Percentiles rank a stretch among this genome's conserved stretches.
phyloP scores from a whole-genome alignment of 1,139 yeast species.

The Protomyces gravidus region DNA sequence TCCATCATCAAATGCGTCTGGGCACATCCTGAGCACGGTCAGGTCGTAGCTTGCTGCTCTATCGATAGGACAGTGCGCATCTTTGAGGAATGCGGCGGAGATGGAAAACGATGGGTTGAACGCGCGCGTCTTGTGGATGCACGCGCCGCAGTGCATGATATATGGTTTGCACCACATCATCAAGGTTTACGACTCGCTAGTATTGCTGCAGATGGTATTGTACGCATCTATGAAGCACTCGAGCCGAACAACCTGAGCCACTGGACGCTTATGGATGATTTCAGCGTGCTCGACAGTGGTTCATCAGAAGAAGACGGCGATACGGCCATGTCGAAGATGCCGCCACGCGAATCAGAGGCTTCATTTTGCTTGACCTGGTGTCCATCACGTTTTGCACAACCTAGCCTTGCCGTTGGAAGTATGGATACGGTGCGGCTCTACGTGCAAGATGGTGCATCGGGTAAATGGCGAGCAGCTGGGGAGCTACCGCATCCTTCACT shows the following conservation, averaged over 20 bases:
- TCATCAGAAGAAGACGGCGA: not conserved
- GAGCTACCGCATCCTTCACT: slow-evolving; percentile 68
- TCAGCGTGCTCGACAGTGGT: slow-evolving; percentile 35
- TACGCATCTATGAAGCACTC: slow-evolving; percentile 79
- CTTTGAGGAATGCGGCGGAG: slow-evolving; percentile 71
- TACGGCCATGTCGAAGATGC: slow-evolving; percentile 51
- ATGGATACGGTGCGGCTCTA: slow-evolving; percentile 81
- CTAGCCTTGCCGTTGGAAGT: slow-evolving; percentile 78
- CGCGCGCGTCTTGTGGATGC: slow-evolving; percentile 32
- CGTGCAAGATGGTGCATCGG: slow-evolving; percentile 49
- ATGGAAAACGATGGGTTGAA: slow-evolving; percentile 69
- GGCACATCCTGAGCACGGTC: slow-evolving; percentile 94
- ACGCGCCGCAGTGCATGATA: slow-evolving; percentile 79
- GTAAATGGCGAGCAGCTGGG: slow-evolving; percentile 45
- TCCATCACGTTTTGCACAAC: slow-evolving; percentile 76
- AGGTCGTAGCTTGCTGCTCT: slow-evolving; percentile 79
- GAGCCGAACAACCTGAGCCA: slow-evolving; percentile 80
- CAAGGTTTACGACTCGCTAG: slow-evolving; percentile 78
- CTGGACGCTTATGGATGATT: slow-evolving; percentile 76
- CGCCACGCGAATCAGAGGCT: slow-evolving; percentile 78
- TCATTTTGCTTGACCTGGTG: slow-evolving; percentile 91
- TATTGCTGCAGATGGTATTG: slow-evolving; percentile 83
- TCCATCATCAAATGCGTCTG: slow-evolving; percentile 75
- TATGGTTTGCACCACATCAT: slow-evolving; percentile 83
- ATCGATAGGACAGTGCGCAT: slow-evolving; percentile 82